Percentiles rank a stretch among this genome's conserved stretches.
These are phyloP conservation scores for Plasmodium cynomolgi DNA, from an alignment of 169 alveolate species.

Conservation along the genomic window DNA sequence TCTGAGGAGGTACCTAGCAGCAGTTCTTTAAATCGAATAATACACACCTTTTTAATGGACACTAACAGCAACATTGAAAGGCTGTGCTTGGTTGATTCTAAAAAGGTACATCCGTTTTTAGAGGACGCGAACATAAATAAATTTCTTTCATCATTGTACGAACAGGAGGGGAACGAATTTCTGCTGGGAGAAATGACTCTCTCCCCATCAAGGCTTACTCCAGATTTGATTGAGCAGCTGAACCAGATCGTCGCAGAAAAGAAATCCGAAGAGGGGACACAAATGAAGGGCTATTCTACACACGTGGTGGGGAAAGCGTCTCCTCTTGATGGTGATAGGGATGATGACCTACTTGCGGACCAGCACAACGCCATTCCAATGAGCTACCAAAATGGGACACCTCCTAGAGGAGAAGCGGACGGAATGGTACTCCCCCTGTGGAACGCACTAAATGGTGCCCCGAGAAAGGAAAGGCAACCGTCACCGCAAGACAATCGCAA, in stretches of 20 bases:
- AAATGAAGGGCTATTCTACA: background rate
- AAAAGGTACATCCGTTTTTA: conserved; percentile 5
- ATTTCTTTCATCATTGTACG: conserved; percentile 27
- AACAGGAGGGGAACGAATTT: background rate
- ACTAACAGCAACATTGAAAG: conserved; percentile 2
- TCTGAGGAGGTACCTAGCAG: background rate
- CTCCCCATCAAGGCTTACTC: background rate
- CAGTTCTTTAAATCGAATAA: conserved; percentile 52
- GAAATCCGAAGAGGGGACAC: background rate
- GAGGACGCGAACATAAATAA: conserved; percentile 58
- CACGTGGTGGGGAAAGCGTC: background rate
- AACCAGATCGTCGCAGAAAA: background rate
- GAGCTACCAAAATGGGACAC: too few relatives aligned
- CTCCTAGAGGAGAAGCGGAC: too few relatives aligned
- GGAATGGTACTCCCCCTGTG: background rate
- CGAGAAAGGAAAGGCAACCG: background rate
- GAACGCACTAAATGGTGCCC: background rate
- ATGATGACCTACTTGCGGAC: background rate
- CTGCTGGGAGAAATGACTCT: background rate
- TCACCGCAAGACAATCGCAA: background rate
- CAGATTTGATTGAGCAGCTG: conserved; percentile 4
- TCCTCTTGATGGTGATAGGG: background rate
- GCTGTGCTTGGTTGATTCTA: background rate
- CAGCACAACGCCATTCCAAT: too few relatives aligned
- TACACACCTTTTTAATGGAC: conserved; percentile 39